Conservation (phyloP, 495 filamentous ascomycete species). For the Penicillium coffeae region DNA sequence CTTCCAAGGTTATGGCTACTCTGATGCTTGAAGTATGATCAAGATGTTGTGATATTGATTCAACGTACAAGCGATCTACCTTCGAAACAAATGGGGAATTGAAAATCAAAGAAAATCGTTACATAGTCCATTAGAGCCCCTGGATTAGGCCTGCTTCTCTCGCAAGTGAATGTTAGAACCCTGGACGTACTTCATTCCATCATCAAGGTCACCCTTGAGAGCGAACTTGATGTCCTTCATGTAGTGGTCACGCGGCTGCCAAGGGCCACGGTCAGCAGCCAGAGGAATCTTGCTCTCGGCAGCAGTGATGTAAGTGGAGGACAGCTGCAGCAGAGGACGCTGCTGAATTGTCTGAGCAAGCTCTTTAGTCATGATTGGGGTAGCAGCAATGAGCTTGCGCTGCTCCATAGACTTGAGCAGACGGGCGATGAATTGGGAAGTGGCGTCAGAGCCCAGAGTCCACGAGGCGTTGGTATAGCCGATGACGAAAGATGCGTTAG, state of each 20-base stretch:
- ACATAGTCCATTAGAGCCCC: neutral
- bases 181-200: slow-evolving; percentile 31
- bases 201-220: slow-evolving; percentile 42
- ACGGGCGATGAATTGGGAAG: slow-evolving; percentile 44
- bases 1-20: too few species aligned
- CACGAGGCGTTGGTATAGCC: slow-evolving; percentile 58
- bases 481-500: slow-evolving; percentile 53
- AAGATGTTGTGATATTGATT: neutral
- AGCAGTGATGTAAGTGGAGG: slow-evolving; percentile 47
- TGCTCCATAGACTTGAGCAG: slow-evolving; percentile 40
- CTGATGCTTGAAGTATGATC: too few species aligned
- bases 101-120: neutral
- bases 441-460: slow-evolving; percentile 57
- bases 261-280: slow-evolving; percentile 47
- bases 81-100: neutral
- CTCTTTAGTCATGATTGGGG: slow-evolving; percentile 34
- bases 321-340: slow-evolving; percentile 41
- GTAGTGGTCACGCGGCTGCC: slow-evolving; percentile 54
- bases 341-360: slow-evolving; percentile 31
- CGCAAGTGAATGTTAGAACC: slow-evolving; percentile 20
- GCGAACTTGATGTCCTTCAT: slow-evolving; percentile 49
- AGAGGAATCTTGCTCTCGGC: slow-evolving; percentile 39
- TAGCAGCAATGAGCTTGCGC: slow-evolving; percentile 32
- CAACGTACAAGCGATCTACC: neutral
- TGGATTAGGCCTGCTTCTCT: slow-evolving; percentile 17